Conservation (phyloP, 2,329 filamentous ascomycete species). For the Periconia digitata region DNA sequence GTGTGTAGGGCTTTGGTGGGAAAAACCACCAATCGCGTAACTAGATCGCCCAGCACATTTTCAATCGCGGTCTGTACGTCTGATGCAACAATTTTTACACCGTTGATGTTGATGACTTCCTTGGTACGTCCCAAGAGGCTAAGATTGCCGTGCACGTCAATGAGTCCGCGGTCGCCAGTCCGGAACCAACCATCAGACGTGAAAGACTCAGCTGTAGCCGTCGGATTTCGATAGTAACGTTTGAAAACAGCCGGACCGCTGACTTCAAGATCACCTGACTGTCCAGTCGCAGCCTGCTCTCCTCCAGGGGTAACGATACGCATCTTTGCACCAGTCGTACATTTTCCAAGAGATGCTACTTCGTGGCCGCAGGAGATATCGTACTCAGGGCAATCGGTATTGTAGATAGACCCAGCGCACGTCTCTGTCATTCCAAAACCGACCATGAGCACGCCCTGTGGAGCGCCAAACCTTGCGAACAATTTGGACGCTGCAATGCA, state of each 20-base stretch:
- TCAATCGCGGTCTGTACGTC: slow-evolving; percentile 24
- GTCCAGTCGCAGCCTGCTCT: slow-evolving; percentile 7
- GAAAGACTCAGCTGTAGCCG: slow-evolving; percentile 24
- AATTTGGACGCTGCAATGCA: slow-evolving; percentile 28
- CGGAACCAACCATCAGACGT: slow-evolving; percentile 25
- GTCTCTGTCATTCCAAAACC: slow-evolving; percentile 58
- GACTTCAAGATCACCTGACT: slow-evolving; percentile 27
- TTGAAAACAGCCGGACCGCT: slow-evolving; percentile 44
- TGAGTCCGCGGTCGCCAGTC: slow-evolving; percentile 24
- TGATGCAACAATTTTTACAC: slow-evolving; percentile 22
- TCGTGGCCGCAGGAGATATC: slow-evolving; percentile 33
- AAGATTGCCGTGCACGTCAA: slow-evolving; percentile 25
- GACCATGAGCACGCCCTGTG: slow-evolving; percentile 39
- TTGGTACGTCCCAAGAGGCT: slow-evolving; percentile 24
- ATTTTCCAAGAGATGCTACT: slow-evolving; percentile 46
- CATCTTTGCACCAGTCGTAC: slow-evolving; percentile 45
- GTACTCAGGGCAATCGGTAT: slow-evolving; percentile 43
- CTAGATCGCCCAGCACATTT: too few relatives aligned
- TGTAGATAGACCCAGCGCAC: slow-evolving; percentile 54
- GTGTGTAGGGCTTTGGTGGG: not conserved
- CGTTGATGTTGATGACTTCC: slow-evolving; percentile 30
- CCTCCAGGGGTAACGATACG: slow-evolving; percentile 30
- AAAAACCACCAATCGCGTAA: not conserved
- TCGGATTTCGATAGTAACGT: slow-evolving; percentile 36
- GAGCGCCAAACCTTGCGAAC: slow-evolving; percentile 37